Evolutionary conservation across 2,329 filamentous ascomycete species (phyloP), one percentile per base, ranked within the genome.

Genomic region (Aspergillus intermedius): DNA sequence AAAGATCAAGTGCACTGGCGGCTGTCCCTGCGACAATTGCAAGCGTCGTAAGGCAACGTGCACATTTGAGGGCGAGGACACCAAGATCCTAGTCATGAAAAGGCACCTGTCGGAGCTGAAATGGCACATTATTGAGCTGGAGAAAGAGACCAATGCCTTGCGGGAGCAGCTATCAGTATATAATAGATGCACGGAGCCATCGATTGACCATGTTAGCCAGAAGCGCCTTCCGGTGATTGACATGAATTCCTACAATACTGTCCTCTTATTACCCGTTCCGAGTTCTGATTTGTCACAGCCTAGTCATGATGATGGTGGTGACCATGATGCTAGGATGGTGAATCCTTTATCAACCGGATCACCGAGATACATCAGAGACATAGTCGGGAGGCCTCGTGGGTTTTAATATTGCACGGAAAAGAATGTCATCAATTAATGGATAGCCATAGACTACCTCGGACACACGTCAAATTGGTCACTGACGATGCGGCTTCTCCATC

Each of bases 401-500:
- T 67, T 19, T 3, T 6, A 2, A 9, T 12, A 9, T 7, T 13
- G 5, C 37, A 19, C 9, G 17, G 2, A 7, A 34, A 28, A 9
- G 9, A 28, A 1, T 28, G 10, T 23, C 5, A 28, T 28, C 25
- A 28, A 28, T 2, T 28, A 28, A 28, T 28, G 25, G 25, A 28
- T 28, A 15, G 13, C 8, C n/a, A 30, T 4, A 47, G 17, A 42
- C 47, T 80, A 79, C 49, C 66, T 80, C 6, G 77, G 77, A 1
- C 76, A 75, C 2, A 79, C 77, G 0, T 80, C 78, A 1, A 80
- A 78, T 42, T 80, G 78, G 77, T 76, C 77, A 0, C 80, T 80
- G 44, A 71, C 71, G 19, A 66, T 76, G 6, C 70, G 74, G 17
- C 69, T 78, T 2, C 63, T 80, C n/a, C 70, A 65, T 21, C 66